These are phyloP conservation scores for Leptomonas pyrrhocoris DNA, from an alignment of 208 protist genomes.

Conservation along the genomic window DNA sequence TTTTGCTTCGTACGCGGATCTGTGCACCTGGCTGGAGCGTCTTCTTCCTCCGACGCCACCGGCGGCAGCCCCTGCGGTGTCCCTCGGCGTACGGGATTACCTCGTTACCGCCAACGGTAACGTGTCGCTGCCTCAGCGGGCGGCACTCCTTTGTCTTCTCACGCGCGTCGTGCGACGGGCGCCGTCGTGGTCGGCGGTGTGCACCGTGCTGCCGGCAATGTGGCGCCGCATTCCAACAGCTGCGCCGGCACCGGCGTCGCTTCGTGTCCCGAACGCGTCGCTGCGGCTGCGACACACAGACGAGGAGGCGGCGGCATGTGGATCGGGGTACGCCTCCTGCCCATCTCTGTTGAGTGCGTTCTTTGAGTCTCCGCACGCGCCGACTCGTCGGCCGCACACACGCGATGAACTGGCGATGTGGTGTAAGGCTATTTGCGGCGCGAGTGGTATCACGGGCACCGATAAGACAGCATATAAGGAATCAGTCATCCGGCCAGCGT, in stretches of 20 bases:
- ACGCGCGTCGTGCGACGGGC: slow-evolving; percentile 18
- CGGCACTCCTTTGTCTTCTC: slow-evolving; percentile 20
- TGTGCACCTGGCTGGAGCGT: slow-evolving; percentile 11
- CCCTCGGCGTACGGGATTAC: neutral
- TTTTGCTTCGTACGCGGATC: slow-evolving; percentile 1
- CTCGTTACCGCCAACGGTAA: neutral
- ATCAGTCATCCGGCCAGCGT: neutral
- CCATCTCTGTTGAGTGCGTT: slow-evolving; percentile 18
- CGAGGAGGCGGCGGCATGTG: neutral
- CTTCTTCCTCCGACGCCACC: neutral
- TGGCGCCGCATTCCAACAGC: slow-evolving; percentile 7
- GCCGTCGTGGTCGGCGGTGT: slow-evolving; percentile 21
- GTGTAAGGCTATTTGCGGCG: slow-evolving; percentile 1
- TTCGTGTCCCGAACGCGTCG: neutral
- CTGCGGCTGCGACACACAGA: no score
- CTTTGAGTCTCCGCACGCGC: slow-evolving; percentile 11
- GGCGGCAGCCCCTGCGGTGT: neutral
- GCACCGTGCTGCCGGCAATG: neutral
- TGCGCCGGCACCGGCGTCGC: neutral
- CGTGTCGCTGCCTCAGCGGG: slow-evolving; percentile 9
- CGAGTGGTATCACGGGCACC: neutral
- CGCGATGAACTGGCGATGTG: neutral
- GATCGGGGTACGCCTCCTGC: neutral
- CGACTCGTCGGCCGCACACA: neutral
- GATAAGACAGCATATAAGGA: neutral